phyloP scores from a whole-genome alignment of 768 basidiomycete species.

The Lepiota subincarnata region DNA sequence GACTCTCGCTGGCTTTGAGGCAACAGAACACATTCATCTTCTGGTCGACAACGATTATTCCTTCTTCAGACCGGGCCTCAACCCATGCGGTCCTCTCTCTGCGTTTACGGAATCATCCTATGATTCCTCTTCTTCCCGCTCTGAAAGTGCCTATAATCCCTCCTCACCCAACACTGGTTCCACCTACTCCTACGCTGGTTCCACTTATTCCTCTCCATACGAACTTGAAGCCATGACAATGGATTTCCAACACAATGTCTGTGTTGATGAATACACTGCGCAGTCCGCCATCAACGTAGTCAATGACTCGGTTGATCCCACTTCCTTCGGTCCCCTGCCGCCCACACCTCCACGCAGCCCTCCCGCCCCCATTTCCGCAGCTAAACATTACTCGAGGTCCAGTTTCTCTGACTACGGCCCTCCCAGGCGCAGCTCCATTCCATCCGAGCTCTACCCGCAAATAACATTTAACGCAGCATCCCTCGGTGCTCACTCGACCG shows the following conservation, averaged over 20 bases:
- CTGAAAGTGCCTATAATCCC: slow-evolving; percentile 69
- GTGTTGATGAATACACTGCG: slow-evolving; percentile 51
- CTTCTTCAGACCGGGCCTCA: slow-evolving; percentile 55
- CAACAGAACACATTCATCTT: slow-evolving; percentile 42
- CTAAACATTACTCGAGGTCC: slow-evolving; percentile 40
- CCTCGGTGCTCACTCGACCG: slow-evolving; percentile 38
- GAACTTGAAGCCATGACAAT: slow-evolving; percentile 62
- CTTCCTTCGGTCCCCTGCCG: slow-evolving; percentile 53
- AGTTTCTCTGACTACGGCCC: slow-evolving; percentile 67
- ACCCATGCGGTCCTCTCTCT: slow-evolving; percentile 69
- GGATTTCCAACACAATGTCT: slow-evolving; percentile 62
- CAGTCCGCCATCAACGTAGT: slow-evolving; percentile 29
- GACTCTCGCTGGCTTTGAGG: slow-evolving; percentile 63
- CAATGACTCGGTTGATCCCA: slow-evolving; percentile 49
- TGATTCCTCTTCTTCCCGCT: slow-evolving; percentile 63
- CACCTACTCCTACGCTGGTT: slow-evolving; percentile 21
- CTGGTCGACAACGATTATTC: slow-evolving; percentile 45
- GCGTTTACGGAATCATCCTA: slow-evolving; percentile 73
- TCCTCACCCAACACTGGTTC: slow-evolving; percentile 46
- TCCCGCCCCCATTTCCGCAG: slow-evolving; percentile 30
- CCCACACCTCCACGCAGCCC: slow-evolving; percentile 56
- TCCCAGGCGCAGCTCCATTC: slow-evolving; percentile 41
- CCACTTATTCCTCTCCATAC: slow-evolving; percentile 44
- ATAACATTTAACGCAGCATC: slow-evolving; percentile 40
- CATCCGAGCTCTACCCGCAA: slow-evolving; percentile 45